Percentiles rank a stretch among this genome's conserved stretches.
Conservation (phyloP, 768 basidiomycete species). For the Pholiota microspora region DNA sequence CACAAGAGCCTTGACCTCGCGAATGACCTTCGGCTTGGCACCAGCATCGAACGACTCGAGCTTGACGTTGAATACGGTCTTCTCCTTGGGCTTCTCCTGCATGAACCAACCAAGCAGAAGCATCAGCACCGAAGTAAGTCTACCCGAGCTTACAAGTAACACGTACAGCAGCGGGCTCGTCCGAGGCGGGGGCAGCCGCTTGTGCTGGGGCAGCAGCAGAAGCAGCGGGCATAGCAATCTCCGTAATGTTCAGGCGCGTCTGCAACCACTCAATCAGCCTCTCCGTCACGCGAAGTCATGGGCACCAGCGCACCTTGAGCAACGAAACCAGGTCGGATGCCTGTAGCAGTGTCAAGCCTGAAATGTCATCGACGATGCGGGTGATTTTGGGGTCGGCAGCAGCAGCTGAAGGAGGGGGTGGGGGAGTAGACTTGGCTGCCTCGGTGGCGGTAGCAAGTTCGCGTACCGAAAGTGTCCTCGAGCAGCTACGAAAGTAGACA, state of each 20-base stretch:
- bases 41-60: constrained; percentile 91
- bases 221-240: constrained; percentile 89
- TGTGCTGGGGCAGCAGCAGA: constrained; percentile 57
- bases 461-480: constrained; percentile 40
- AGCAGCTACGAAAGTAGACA: constrained; percentile 28
- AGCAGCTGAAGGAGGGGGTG: constrained; percentile 32
- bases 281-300: background rate
- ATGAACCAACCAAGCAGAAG: constrained; percentile 3
- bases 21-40: constrained; percentile 95
- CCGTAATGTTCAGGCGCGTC: constrained; percentile 94
- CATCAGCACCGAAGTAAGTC: background rate
- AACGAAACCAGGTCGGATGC: constrained; percentile 91
- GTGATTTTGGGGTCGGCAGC: constrained; percentile 62
- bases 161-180: constrained; percentile 67
- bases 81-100: constrained; percentile 96
- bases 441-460: constrained; percentile 57
- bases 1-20: constrained; percentile 94
- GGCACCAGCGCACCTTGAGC: constrained; percentile 66
- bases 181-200: constrained; percentile 52
- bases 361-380: constrained; percentile 92
- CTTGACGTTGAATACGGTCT: constrained; percentile 95
- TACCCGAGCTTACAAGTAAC: background rate
- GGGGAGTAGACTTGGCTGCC: constrained; percentile 43
- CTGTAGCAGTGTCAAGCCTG: constrained; percentile 83
- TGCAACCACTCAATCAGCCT: constrained; percentile 25